These are phyloP conservation scores for Collybiopsis luxurians DNA, from an alignment of 768 basidiomycete species.

Conservation along the genomic window DNA sequence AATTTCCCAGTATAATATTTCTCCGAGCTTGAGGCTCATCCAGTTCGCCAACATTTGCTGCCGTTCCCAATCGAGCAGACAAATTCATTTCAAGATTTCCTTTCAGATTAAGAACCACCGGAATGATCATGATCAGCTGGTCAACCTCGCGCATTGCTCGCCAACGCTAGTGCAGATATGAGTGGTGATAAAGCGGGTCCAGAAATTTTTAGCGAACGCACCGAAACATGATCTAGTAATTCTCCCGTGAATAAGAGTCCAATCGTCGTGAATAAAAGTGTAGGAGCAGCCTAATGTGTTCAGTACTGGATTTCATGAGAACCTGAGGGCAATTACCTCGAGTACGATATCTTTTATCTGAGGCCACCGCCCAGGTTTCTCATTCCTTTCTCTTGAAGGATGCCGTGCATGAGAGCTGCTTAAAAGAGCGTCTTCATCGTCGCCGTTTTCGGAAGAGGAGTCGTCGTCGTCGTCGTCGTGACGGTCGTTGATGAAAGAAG, in stretches of 20 bases:
- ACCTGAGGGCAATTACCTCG: conserved; percentile 44
- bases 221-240: conserved; percentile 83
- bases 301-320: background rate
- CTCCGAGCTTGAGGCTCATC: conserved; percentile 66
- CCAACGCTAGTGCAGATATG: conserved; percentile 59
- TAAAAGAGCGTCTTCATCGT: conserved; percentile 56
- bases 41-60: conserved; percentile 90
- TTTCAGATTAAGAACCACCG: conserved; percentile 91
- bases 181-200: background rate
- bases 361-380: conserved; percentile 39
- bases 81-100: conserved; percentile 99
- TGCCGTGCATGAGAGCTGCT: background rate
- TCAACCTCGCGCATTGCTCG: conserved; percentile 85
- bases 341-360: conserved; percentile 63
- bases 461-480: conserved; percentile 63
- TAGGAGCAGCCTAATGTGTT: conserved; percentile 71
- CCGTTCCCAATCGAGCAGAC: conserved; percentile 91
- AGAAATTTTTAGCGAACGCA: conserved; percentile 29
- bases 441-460: conserved; percentile 19
- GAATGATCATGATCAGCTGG: conserved; percentile 95
- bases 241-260: conserved; percentile 91
- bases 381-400: background rate
- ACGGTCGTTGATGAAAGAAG: background rate
- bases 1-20: conserved; percentile 73
- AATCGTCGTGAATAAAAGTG: conserved; percentile 78